Evolutionary conservation across 2,329 filamentous ascomycete species (phyloP).

Genomic region (Fusarium sp.): DNA sequence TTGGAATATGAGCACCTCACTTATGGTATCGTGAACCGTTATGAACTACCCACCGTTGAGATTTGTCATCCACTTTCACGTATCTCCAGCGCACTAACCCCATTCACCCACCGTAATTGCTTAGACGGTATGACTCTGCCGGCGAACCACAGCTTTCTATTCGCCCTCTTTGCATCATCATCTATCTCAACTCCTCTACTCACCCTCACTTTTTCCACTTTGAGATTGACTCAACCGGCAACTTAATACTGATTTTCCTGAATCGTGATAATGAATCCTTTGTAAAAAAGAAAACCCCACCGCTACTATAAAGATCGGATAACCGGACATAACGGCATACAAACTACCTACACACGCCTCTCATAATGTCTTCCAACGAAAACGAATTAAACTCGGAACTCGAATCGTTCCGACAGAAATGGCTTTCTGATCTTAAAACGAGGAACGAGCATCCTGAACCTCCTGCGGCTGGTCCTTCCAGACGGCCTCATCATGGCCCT

Average conservation of each 20-base stretch:
- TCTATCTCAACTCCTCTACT: slow-evolving; percentile 9
- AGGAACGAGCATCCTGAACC: slow-evolving; percentile 46
- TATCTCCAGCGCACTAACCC: slow-evolving; percentile 16
- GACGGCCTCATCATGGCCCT: slow-evolving; percentile 34
- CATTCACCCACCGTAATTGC: slow-evolving; percentile 22
- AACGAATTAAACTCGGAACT: slow-evolving; percentile 74
- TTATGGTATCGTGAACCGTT: not conserved
- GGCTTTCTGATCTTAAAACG: slow-evolving; percentile 80
- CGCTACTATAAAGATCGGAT: not conserved
- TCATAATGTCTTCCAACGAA: slow-evolving; percentile 35
- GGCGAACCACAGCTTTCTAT: slow-evolving; percentile 37
- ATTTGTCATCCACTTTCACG: slow-evolving; percentile 11
- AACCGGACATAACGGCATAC: slow-evolving; percentile 24
- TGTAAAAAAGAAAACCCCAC: slow-evolving; percentile 18
- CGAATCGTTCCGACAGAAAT: slow-evolving; percentile 86
- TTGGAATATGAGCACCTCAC: too few species aligned
- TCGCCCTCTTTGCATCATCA: slow-evolving; percentile 40
- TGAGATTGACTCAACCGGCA: slow-evolving; percentile 37
- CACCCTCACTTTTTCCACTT: not conserved
- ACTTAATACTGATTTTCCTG: not conserved
- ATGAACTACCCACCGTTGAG: not conserved
- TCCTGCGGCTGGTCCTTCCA: slow-evolving; percentile 19
- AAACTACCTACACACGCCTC: not conserved
- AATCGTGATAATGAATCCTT: slow-evolving; percentile 36
- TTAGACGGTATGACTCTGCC: slow-evolving; percentile 30